A percentile compares a stretch with the other conserved stretches of the same genome.
Evolutionary conservation across 176 grass and related monocot genomes (phyloP).

Genomic region (Triticum turgidum): DNA sequence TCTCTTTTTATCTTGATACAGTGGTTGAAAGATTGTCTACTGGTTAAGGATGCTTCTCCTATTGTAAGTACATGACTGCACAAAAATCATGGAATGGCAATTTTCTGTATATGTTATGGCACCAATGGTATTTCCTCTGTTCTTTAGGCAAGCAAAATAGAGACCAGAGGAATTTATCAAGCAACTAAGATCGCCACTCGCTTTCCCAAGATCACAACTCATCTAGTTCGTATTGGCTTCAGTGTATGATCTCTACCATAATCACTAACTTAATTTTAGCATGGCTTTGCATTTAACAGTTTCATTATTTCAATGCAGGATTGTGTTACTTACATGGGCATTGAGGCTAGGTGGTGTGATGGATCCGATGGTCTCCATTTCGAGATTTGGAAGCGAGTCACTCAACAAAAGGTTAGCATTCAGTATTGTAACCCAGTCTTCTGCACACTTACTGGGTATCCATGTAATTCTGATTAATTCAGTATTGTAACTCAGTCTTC

Average conservation of each 20-base stretch:
- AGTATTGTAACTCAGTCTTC: background rate
- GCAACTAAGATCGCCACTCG: conserved; percentile 29
- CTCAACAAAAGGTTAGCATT: conserved; percentile 17
- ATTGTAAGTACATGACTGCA: conserved; percentile 16
- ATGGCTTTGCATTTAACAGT: conserved; percentile 6
- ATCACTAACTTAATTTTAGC: background rate
- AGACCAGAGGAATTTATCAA: conserved; percentile 16
- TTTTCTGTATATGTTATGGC: background rate
- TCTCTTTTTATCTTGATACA: background rate
- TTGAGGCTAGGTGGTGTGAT: background rate
- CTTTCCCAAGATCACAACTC: conserved; percentile 7
- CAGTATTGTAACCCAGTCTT: background rate
- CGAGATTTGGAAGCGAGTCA: conserved; percentile 22
- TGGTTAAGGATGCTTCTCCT: background rate
- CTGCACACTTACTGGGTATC: too few species aligned
- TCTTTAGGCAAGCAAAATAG: conserved; percentile 14
- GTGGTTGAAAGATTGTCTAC: conserved; percentile 33
- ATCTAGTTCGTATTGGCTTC: background rate
- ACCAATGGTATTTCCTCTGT: conserved; percentile 12
- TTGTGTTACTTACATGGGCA: background rate
- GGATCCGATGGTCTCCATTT: background rate
- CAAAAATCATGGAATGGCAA: background rate
- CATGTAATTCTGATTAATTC: too few species aligned
- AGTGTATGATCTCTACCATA: background rate
- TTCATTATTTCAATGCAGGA: conserved; percentile 13